A percentile compares a stretch with the other conserved stretches of the same genome.
Conservation (phyloP, 371 early-diverging fungal genomes). For the Apophysomyces sp. region DNA sequence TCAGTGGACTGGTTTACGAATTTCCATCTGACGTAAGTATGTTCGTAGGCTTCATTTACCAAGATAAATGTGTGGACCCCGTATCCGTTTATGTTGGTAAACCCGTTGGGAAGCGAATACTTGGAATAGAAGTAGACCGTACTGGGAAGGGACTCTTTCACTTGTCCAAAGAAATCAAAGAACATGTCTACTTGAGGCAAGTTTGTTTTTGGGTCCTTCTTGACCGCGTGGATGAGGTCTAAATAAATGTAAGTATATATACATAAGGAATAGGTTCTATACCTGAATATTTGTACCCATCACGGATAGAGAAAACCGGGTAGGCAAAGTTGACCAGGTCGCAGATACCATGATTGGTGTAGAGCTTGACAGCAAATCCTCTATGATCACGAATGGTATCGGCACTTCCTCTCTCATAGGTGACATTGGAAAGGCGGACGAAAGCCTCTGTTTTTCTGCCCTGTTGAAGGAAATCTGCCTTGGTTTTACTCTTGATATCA, state of each 20-base stretch:
- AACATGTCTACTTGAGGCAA: constrained; percentile 45
- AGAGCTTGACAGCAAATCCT: constrained; percentile 79
- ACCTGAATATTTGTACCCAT: constrained; percentile 75
- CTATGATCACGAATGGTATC: constrained; percentile 80
- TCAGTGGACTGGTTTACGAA: constrained; percentile 83
- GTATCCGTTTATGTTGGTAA: constrained; percentile 79
- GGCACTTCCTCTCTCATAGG: constrained; percentile 73
- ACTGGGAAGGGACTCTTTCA: constrained; percentile 80
- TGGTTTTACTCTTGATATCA: constrained; percentile 68
- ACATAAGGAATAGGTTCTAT: constrained; percentile 17
- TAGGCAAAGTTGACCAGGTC: constrained; percentile 79
- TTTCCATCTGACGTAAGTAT: constrained; percentile 85
- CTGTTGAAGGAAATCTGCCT: constrained; percentile 73
- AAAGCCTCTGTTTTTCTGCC: constrained; percentile 83
- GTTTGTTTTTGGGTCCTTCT: constrained; percentile 77
- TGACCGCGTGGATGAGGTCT: constrained; percentile 84
- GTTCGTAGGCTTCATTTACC: constrained; percentile 68
- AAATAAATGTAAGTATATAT: background rate
- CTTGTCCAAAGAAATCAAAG: constrained; percentile 80
- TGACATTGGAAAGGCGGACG: constrained; percentile 80
- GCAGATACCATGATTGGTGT: constrained; percentile 79
- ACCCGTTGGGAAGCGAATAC: constrained; percentile 82
- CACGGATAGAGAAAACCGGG: constrained; percentile 71
- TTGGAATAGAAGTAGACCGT: constrained; percentile 78
- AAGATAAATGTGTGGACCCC: constrained; percentile 78